phyloP scores from a whole-genome alignment of 352 stramenopile genomes.

The Phytophthora nicotianae region DNA sequence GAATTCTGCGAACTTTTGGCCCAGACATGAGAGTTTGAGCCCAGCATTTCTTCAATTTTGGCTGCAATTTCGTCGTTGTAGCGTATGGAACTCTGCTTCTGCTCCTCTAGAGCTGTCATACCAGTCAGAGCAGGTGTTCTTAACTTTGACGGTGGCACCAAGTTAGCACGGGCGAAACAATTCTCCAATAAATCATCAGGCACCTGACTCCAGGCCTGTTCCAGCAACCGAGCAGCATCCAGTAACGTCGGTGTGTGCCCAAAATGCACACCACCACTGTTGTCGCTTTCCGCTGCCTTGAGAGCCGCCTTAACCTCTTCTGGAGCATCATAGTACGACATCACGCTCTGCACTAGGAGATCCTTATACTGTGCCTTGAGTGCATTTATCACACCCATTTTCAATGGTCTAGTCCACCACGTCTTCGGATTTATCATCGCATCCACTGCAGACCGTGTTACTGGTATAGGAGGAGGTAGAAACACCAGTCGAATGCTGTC shows the following conservation, averaged over 20 bases:
- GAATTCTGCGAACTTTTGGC: not conserved
- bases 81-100: not conserved
- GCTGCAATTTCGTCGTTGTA: conserved; percentile 9
- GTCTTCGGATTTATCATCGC: not conserved
- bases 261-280: conserved; percentile 26
- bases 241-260: conserved; percentile 27
- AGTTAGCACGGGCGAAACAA: conserved; percentile 29
- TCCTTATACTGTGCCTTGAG: conserved; percentile 33
- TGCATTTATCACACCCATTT: conserved; percentile 19
- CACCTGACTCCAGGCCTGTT: conserved; percentile 26
- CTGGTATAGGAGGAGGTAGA: conserved; percentile 8
- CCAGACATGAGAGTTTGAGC: conserved; percentile 6
- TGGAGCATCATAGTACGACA: conserved; percentile 26
- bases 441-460: not conserved
- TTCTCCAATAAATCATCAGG: conserved; percentile 20
- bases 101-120: conserved; percentile 3
- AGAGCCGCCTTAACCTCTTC: conserved; percentile 32
- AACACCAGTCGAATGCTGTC: conserved; percentile 26
- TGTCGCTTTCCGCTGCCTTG: not conserved
- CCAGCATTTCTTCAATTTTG: conserved; percentile 35
- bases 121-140: conserved; percentile 4
- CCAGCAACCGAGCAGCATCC: conserved; percentile 28
- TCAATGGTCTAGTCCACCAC: conserved; percentile 24
- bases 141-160: conserved; percentile 27
- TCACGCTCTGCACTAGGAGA: conserved; percentile 23